Evolutionary conservation across 306 rosid genomes (phyloP).

Genomic region (Corylus americana): DNA sequence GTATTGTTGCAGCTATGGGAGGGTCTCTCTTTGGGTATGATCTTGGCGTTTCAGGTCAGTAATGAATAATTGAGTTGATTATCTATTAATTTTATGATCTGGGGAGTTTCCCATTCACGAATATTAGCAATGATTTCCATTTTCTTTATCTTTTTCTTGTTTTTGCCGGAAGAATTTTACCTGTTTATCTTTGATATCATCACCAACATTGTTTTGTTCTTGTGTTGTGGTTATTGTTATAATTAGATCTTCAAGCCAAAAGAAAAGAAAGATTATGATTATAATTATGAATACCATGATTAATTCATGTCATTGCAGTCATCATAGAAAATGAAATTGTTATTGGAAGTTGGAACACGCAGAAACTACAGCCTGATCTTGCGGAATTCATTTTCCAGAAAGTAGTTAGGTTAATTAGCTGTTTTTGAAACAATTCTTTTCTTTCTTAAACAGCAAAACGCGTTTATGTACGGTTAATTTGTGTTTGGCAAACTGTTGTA

Average conservation of each 20-base stretch:
- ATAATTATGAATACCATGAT: neutral
- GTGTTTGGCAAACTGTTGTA: no score
- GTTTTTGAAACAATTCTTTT: no score
- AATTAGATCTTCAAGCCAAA: neutral
- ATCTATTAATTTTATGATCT: neutral
- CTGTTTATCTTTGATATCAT: neutral
- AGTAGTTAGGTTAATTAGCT: neutral
- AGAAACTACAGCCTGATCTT: neutral
- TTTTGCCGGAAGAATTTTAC: no score
- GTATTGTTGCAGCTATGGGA: slow-evolving; percentile 83
- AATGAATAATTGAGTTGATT: neutral
- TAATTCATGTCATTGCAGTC: neutral
- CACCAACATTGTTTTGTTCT: neutral
- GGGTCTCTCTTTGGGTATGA: slow-evolving; percentile 91
- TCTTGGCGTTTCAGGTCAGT: slow-evolving; percentile 90
- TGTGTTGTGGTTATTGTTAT: neutral
- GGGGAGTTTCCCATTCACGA: neutral
- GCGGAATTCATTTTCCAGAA: neutral
- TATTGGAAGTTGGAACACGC: neutral
- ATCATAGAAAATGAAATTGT: neutral
- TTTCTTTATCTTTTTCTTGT: no score
- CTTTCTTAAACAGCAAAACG: no score
- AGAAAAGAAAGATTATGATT: neutral
- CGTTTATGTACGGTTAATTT: no score
- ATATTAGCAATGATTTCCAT: neutral